Percentiles rank a stretch among this genome's conserved stretches.
Evolutionary conservation across 2,329 filamentous ascomycete species (phyloP).

Genomic region (Talaromyces sp.): DNA sequence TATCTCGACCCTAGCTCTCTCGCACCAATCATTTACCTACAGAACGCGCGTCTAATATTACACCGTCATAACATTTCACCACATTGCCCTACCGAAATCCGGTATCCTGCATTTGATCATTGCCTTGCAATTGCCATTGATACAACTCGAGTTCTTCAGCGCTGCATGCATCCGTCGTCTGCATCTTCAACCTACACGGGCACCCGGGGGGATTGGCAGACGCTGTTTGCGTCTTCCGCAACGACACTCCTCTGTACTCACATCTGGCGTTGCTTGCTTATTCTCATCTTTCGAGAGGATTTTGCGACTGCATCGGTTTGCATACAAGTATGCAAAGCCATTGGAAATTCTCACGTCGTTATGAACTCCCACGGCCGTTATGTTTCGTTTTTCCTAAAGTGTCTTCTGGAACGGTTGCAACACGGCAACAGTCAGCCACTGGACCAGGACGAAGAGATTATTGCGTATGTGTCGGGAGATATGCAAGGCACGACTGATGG

Average conservation of each 20-base stretch:
- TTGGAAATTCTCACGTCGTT: constrained; percentile 67
- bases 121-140: constrained; percentile 73
- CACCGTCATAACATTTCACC: constrained; percentile 86
- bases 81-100: constrained; percentile 59
- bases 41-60: constrained; percentile 77
- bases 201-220: constrained; percentile 44
- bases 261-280: constrained; percentile 79
- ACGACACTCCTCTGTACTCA: constrained; percentile 76
- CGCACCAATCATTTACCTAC: constrained; percentile 70
- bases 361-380: constrained; percentile 77
- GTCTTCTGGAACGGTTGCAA: constrained; percentile 55
- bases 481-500: constrained; percentile 73
- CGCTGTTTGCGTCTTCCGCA: constrained; percentile 61
- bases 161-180: constrained; percentile 48
- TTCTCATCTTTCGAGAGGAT: constrained; percentile 71
- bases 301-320: constrained; percentile 69
- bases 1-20: constrained; percentile 70
- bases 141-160: constrained; percentile 70
- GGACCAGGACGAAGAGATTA: constrained; percentile 75
- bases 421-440: constrained; percentile 38
- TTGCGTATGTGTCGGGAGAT: constrained; percentile 82
- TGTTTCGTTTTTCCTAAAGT: constrained; percentile 72
- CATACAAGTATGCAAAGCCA: constrained; percentile 64
- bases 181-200: constrained; percentile 17
- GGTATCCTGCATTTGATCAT: constrained; percentile 68